phyloP scores from a whole-genome alignment of 345 rosid species.

The Abelmoschus esculentus region DNA sequence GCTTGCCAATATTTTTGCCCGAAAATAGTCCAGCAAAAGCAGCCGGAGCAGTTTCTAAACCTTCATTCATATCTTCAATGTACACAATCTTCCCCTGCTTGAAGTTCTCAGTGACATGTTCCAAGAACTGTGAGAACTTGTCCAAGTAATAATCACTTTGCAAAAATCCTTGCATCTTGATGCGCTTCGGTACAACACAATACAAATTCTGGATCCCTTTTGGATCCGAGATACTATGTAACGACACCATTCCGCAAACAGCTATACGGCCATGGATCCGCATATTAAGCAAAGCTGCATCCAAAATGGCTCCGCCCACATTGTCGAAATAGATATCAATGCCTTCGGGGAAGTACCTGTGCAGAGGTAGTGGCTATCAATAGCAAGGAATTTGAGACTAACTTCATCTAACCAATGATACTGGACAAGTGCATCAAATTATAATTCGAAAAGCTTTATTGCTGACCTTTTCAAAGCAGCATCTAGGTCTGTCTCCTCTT shows the following conservation, averaged over 20 bases:
- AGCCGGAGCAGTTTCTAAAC: constrained; percentile 50
- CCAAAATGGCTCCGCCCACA: neutral
- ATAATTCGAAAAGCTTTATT: neutral
- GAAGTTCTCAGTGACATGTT: constrained; percentile 31
- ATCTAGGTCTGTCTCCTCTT: neutral
- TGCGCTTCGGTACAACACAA: constrained; percentile 21
- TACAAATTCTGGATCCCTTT: neutral
- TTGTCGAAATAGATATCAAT: neutral
- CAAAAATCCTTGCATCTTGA: constrained; percentile 56
- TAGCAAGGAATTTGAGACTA: neutral
- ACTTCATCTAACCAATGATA: too few relatives aligned
- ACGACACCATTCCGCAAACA: neutral
- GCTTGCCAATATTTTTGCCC: constrained; percentile 60
- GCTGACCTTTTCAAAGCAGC: neutral
- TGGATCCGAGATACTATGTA: neutral
- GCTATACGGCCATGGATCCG: neutral
- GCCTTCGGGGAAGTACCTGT: neutral
- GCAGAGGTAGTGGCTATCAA: neutral
- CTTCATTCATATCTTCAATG: constrained; percentile 55
- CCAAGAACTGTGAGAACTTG: constrained; percentile 41
- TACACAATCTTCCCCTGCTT: constrained; percentile 57
- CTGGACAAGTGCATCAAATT: constrained; percentile 15
- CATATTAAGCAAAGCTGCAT: neutral
- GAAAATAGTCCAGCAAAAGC: constrained; percentile 59
- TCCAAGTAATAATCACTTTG: constrained; percentile 57